Base-by-base conservation (phyloP, 2,329 filamentous ascomycete species). In the Macrophomina pseudophaseolina region DNA sequence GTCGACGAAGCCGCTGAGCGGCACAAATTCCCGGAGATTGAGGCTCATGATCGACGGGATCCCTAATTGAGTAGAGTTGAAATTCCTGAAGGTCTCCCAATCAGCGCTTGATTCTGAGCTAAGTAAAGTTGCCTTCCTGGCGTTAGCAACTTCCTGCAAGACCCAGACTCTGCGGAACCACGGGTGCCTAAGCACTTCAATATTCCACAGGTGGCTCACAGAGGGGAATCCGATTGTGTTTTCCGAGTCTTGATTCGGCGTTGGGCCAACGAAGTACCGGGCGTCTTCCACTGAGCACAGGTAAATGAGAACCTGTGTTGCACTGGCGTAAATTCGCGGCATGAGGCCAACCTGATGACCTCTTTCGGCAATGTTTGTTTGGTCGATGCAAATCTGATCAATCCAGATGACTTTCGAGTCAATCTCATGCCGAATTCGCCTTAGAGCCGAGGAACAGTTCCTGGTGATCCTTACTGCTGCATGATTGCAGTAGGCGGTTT, bases 41-140 rank as follows among this genome's bases (percentile, higher is more conserved):
- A 23, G 23, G 3, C 23, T 23, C 23, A 23, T 2, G 23, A 23
- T 23, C 1, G 23, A 23, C 23, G 23, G 23, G 23, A 2, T 23
- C 23, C 1, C 23, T 23, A 1, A 3, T 23, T 2, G 23, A 2
- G 23, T 23, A 23, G 23, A 23, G 23, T 23, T 23, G 23, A 3
- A 23, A 23, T 23, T 23, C 23, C 23, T 23, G 12, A 32, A 52
- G 32, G 0, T 6, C 0, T 14, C 2, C 49, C 28, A 52, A 2
- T 32, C 4, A 0, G 32, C 8, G 4, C 4, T 3, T 18, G 18
- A 5, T 0, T n/a, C 1, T 2, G 28, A 32, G 2, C 1, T 8
- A 7, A 52, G 1, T 12, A 52, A 8, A 0, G 32, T 1, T 4
- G 30, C 49, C 8, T 2, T 18, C 7, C 9, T 52, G 12, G 49